Base-by-base conservation (phyloP, 1,139 yeast species). In the Yamadazyma kanchanaburiensis region DNA sequence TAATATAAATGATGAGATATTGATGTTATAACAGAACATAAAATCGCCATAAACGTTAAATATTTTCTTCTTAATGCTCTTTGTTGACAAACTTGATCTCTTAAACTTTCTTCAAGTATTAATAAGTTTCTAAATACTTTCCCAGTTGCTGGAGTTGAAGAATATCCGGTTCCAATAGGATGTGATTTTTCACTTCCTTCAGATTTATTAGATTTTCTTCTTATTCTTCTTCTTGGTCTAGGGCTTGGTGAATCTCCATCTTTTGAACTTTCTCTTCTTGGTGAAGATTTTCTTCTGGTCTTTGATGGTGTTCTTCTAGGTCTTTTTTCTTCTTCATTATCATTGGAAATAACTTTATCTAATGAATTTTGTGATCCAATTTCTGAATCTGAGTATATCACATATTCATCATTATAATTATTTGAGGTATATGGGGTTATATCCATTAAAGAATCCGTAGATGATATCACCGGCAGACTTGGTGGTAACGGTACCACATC, bases 31-130 rank as follows among this genome's bases (percentile, higher is more conserved):
- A 67, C 45, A 15, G 68, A 57, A 49, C 60, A 64, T 26, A 82
- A 52, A 6, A 68, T 55, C 4, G 82, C 73, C 37, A 86, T 62
- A 51, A 91, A 89, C 5, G 77, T 61, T 22, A 86, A 67, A 51
- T 88, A 87, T 43, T 85, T 84, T 37, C 86, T 66, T 43, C 94
- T 67, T 40, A 87, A 60, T 6, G 74, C 65, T 36, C 78, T 70
- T 49, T 86, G 89, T 35, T 77, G 81, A n/a, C 70, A 63, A 25
- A 82, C 85, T 55, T 89, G 97, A 41, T 74, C 79, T 24, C 96
- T 69, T 31, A 89, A 60, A 36, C 86, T 80, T 49, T 88, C 95
- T 53, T 91, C 98, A 31, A 88, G 54, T 15, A 89, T 82, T 28
- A 91, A 64, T 42, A 91, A 58, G 52, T 88, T 87, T 31, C 95